These are phyloP conservation scores for Phalaenopsis hybrid DNA, from an alignment of 116 monocot genomes.

Conservation along the genomic window DNA sequence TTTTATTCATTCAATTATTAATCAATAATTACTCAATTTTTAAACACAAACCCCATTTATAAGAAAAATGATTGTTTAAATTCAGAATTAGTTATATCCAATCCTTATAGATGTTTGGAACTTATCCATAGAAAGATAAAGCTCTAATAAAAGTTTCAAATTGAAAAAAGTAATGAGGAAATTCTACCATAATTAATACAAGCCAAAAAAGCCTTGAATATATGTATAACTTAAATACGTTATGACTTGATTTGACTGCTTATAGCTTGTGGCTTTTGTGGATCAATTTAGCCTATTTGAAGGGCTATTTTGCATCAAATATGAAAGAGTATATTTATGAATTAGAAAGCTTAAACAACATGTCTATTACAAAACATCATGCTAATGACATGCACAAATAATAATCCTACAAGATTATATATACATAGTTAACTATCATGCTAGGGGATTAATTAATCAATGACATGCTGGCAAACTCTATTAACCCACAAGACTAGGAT, in stretches of 20 bases:
- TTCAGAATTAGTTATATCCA: background rate
- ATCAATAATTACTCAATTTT: background rate
- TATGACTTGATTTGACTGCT: background rate
- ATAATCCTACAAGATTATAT: too few species aligned
- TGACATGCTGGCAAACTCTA: too few species aligned
- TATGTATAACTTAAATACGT: background rate
- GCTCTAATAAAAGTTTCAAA: too few species aligned
- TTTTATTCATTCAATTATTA: background rate
- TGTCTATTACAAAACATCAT: too few species aligned
- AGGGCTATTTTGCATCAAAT: background rate
- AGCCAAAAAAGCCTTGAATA: background rate
- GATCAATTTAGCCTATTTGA: background rate
- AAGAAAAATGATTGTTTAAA: background rate
- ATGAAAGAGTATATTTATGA: too few species aligned
- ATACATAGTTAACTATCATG: too few species aligned
- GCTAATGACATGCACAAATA: too few species aligned
- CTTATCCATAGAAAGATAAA: background rate
- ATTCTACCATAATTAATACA: background rate
- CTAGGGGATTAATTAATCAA: too few species aligned
- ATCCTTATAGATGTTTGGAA: background rate
- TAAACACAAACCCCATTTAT: background rate
- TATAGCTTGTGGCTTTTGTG: background rate
- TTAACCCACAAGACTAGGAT: too few species aligned
- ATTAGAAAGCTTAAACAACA: too few species aligned
- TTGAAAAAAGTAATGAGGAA: background rate